Evolutionary conservation across 306 rosid genomes (phyloP).

Genomic region (Vigna nakashimae): DNA sequence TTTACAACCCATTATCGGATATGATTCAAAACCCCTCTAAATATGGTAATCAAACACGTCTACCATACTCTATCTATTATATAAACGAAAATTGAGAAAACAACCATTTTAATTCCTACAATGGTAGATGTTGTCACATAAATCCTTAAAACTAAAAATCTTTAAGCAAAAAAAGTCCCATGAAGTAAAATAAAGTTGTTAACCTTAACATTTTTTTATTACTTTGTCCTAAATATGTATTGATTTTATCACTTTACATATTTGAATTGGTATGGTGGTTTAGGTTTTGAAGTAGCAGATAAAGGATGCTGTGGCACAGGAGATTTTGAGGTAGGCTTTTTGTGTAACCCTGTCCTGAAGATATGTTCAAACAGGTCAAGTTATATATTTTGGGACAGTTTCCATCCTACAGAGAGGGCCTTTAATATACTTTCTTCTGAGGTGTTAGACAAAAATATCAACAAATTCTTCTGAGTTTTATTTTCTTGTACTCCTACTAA

Average conservation of each 20-base stretch:
- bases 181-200: too few species aligned
- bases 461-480: slow-evolving; percentile 50
- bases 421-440: slow-evolving; percentile 45
- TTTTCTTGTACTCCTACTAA: background rate
- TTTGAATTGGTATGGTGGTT: slow-evolving; percentile 7
- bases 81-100: background rate
- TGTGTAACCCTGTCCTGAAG: slow-evolving; percentile 48
- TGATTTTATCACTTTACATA: too few species aligned
- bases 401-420: slow-evolving; percentile 63
- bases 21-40: slow-evolving; percentile 57
- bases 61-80: background rate
- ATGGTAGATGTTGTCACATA: too few species aligned
- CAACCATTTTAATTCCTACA: too few species aligned
- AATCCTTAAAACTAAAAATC: too few species aligned
- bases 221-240: too few species aligned
- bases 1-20: slow-evolving; percentile 47
- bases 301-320: slow-evolving; percentile 91
- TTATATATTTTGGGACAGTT: slow-evolving; percentile 74
- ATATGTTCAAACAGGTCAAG: slow-evolving; percentile 53
- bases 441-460: slow-evolving; percentile 42
- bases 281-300: slow-evolving; percentile 66
- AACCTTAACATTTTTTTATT: too few species aligned
- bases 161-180: too few species aligned
- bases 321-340: slow-evolving; percentile 55
- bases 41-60: slow-evolving; percentile 54